These are phyloP conservation scores for Cladophialophora exuberans DNA, from an alignment of 2,329 filamentous ascomycete species.

Conservation along the genomic window DNA sequence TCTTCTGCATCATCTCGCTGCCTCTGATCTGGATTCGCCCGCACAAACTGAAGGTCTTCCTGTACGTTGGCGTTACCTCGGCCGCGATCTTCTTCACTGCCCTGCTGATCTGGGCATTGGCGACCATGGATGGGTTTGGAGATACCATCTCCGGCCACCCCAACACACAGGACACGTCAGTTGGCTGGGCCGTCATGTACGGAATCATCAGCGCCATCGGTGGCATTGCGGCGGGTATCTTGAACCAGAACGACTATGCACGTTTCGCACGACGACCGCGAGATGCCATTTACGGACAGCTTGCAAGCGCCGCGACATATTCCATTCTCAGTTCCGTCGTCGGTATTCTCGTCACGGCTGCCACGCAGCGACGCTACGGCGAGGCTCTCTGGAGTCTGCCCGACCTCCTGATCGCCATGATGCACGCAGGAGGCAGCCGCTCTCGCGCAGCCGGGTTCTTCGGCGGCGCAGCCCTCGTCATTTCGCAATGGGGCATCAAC, in stretches of 20 bases:
- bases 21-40: conserved; percentile 52
- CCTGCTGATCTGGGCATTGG: conserved; percentile 41
- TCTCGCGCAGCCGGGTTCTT: conserved; percentile 53
- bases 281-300: conserved; percentile 48
- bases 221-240: conserved; percentile 49
- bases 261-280: conserved; percentile 46
- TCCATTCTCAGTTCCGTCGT: conserved; percentile 45
- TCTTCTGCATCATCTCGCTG: conserved; percentile 50
- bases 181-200: conserved; percentile 28
- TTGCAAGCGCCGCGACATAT: conserved; percentile 42
- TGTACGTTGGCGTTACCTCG: conserved; percentile 46
- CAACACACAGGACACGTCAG: conserved; percentile 16
- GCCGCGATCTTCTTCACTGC: conserved; percentile 47
- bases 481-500: conserved; percentile 52
- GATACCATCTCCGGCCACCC: conserved; percentile 28
- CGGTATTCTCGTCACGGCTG: conserved; percentile 43
- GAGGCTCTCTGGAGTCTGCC: conserved; percentile 49
- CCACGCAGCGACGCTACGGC: conserved; percentile 40
- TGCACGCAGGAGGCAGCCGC: conserved; percentile 37
- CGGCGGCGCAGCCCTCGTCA: conserved; percentile 48
- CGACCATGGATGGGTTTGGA: conserved; percentile 39
- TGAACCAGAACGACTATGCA: conserved; percentile 52
- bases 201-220: conserved; percentile 50
- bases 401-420: conserved; percentile 41
- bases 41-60: conserved; percentile 48